Evolutionary conservation across 345 rosid genomes (phyloP), one percentile per base, ranked within the genome.

Genomic region (Aegle marmelos): DNA sequence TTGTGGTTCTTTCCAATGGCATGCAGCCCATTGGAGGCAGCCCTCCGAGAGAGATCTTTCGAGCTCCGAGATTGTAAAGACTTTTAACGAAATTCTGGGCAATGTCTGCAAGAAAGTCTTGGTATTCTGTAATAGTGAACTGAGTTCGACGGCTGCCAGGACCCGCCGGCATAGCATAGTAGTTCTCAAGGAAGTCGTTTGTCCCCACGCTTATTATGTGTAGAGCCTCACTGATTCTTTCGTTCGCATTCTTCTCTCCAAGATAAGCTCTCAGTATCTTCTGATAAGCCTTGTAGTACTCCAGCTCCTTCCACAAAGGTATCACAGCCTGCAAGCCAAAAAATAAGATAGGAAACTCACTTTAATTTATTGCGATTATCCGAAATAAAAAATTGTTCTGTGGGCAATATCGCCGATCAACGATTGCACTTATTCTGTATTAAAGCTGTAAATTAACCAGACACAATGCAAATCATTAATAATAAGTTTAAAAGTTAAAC

Each of bases 21-120:
- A 90, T 82, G 9, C 93, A 90, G 41, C 93, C 93, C 90, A 90
- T 90, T 13, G 91, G 91, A 74, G 91, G 90, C 71, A 90, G 25
- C 16, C 93, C 93, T 74, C 89, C 88, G 2, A 90, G 66, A n/a
- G 91, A 88, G 34, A 90, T 85, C 78, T 90, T 90, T 13, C 89
- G 76, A 16, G 89, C 93, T 27, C 93, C 93, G 27, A 90, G 86
- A 54, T 60, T 80, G 48, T 87, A 76, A 7, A 90, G 79, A 53
- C 76, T 68, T 78, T 72, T 79, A 19, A 86, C 73, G 81, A 90
- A 90, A 54, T 79, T 82, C 53, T 61, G 81, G 1, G 90, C 89
- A 11, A 88, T 86, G 22, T 75, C 80, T 1, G 78, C 74, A 10
- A 90, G 86, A 64, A 81, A 90, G 75, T 81, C 82, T 75, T 88